Conservation (phyloP, 2,329 filamentous ascomycete species). For the Aspergillus sergii region DNA sequence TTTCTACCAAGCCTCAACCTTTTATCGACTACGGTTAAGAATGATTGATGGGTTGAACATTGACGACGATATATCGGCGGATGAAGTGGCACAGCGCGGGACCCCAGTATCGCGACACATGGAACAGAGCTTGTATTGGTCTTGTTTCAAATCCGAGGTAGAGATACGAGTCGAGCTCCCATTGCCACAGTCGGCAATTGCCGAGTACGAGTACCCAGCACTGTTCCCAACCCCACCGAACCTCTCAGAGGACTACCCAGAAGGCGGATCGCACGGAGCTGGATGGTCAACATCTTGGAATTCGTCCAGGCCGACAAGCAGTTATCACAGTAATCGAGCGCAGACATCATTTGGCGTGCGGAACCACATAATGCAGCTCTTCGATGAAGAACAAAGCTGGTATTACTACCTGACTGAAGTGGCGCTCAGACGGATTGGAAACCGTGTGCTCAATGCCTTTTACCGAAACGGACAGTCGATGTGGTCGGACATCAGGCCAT, state of each 20-base stretch:
- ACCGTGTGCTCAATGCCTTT: slow-evolving; percentile 43
- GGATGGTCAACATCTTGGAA: background rate
- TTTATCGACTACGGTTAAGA: slow-evolving; percentile 40
- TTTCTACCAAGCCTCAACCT: slow-evolving; percentile 36
- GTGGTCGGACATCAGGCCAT: slow-evolving; percentile 28
- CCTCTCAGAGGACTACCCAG: slow-evolving; percentile 14
- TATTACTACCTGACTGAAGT: slow-evolving; percentile 51
- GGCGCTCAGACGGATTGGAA: slow-evolving; percentile 45
- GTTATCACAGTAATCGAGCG: background rate
- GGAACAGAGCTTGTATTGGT: slow-evolving; percentile 49
- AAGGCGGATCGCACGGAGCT: background rate
- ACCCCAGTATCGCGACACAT: slow-evolving; percentile 29
- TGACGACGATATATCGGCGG: slow-evolving; percentile 6
- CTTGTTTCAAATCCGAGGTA: slow-evolving; percentile 48
- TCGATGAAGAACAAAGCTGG: slow-evolving; percentile 43
- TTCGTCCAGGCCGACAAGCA: background rate
- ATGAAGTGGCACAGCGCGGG: slow-evolving; percentile 9
- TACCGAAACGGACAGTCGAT: slow-evolving; percentile 21
- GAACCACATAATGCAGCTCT: slow-evolving; percentile 16
- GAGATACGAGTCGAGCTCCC: slow-evolving; percentile 46
- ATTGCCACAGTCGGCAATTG: slow-evolving; percentile 40
- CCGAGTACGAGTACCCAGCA: slow-evolving; percentile 38
- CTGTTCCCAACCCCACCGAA: slow-evolving; percentile 35
- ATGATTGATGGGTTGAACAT: slow-evolving; percentile 18
- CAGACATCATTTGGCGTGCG: background rate